Evolutionary conservation across 1,284 basidiomycete genomes (phyloP).

Genomic region (Ustilago vetiveriae): DNA sequence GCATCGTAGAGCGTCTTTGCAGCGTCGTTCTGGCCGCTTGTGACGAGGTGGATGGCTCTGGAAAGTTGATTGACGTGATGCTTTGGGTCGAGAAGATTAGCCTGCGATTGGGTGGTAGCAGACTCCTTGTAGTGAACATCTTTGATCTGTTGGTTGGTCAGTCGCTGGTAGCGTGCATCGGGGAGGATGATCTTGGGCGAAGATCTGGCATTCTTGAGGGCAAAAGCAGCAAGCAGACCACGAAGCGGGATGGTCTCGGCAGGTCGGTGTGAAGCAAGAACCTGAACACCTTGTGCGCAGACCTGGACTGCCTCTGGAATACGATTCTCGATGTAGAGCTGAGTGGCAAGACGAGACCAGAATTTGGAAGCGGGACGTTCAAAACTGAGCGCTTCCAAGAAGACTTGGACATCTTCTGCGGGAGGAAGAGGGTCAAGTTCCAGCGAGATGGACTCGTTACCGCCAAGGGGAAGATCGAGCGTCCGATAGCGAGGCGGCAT

Average conservation of each 20-base stretch:
- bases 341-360: slow-evolving; percentile 58
- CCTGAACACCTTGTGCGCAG: slow-evolving; percentile 44
- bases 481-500: slow-evolving; percentile 47
- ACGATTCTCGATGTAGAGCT: slow-evolving; percentile 52
- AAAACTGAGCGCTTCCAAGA: slow-evolving; percentile 56
- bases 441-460: slow-evolving; percentile 57
- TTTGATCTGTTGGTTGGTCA: slow-evolving; percentile 40
- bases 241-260: slow-evolving; percentile 49
- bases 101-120: slow-evolving; percentile 25
- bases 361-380: slow-evolving; percentile 54
- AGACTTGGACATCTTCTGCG: slow-evolving; percentile 57
- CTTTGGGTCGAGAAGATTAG: slow-evolving; percentile 43
- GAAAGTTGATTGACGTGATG: slow-evolving; percentile 52
- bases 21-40: slow-evolving; percentile 50
- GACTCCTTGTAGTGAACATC: slow-evolving; percentile 48
- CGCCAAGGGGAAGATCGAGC: slow-evolving; percentile 57
- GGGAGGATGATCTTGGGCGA: slow-evolving; percentile 60
- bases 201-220: slow-evolving; percentile 43
- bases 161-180: slow-evolving; percentile 58
- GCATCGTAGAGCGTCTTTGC: slow-evolving; percentile 47
- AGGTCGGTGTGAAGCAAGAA: slow-evolving; percentile 48
- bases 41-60: slow-evolving; percentile 45
- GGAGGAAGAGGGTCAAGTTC: slow-evolving; percentile 59
- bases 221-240: slow-evolving; percentile 53
- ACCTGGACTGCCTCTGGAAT: slow-evolving; percentile 48